Evolutionary conservation across 2,329 filamentous ascomycete species (phyloP).

Genomic region (Drechslera avenae): DNA sequence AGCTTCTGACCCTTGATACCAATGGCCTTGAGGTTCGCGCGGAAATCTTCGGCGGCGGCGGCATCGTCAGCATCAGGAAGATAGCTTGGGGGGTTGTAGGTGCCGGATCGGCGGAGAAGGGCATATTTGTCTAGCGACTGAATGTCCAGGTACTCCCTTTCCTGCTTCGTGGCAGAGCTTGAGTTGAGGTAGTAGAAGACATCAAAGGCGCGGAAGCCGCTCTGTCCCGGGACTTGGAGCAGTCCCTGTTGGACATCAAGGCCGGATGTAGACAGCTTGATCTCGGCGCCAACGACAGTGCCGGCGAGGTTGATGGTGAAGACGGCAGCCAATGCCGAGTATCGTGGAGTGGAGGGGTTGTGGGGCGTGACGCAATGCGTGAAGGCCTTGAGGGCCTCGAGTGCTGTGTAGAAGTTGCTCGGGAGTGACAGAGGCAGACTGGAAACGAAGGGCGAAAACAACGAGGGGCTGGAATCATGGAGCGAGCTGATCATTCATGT

Average conservation of each 20-base stretch:
- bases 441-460: slow-evolving; percentile 79
- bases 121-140: slow-evolving; percentile 77
- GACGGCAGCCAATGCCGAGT: slow-evolving; percentile 79
- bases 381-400: slow-evolving; percentile 85
- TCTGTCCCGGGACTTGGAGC: slow-evolving; percentile 75
- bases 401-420: slow-evolving; percentile 72
- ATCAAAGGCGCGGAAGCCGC: slow-evolving; percentile 90
- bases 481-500: slow-evolving; percentile 68
- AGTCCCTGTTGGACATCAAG: slow-evolving; percentile 84
- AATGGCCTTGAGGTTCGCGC: slow-evolving; percentile 82
- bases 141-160: slow-evolving; percentile 85
- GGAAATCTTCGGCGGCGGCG: slow-evolving; percentile 91
- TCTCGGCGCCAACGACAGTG: slow-evolving; percentile 72
- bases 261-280: slow-evolving; percentile 84
- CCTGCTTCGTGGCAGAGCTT: slow-evolving; percentile 84
- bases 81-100: slow-evolving; percentile 84
- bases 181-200: slow-evolving; percentile 97
- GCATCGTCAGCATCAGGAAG: slow-evolving; percentile 91
- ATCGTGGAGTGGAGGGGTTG: slow-evolving; percentile 82
- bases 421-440: slow-evolving; percentile 82
- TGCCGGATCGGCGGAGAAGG: slow-evolving; percentile 80
- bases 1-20: slow-evolving; percentile 88
- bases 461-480: slow-evolving; percentile 83
- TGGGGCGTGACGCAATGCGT: slow-evolving; percentile 84
- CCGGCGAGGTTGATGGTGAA: slow-evolving; percentile 83